phyloP scores from a whole-genome alignment of 176 grass and related monocot genomes.

The Poa pratensis region DNA sequence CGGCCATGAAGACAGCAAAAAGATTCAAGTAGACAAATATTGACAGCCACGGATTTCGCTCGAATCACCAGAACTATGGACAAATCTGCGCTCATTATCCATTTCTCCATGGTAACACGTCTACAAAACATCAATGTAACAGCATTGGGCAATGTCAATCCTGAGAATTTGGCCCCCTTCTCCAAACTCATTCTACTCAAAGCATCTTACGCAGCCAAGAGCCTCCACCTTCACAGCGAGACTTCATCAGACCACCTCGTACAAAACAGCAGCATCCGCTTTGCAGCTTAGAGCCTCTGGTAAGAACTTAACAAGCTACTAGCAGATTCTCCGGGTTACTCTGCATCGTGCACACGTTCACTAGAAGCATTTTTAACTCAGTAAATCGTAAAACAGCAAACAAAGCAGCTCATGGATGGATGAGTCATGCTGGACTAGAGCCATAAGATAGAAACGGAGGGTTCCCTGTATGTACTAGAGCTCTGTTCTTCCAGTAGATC shows the following conservation, averaged over 20 bases:
- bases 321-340: background rate
- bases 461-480: background rate
- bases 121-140: background rate
- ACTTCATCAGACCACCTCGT: background rate
- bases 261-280: background rate
- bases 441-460: background rate
- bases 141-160: background rate
- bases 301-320: background rate
- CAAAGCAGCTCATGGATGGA: background rate
- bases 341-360: too few species aligned
- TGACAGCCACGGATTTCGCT: background rate
- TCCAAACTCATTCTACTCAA: background rate
- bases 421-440: background rate
- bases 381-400: too few species aligned
- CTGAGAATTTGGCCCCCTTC: background rate
- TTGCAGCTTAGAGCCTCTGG: background rate
- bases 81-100: background rate
- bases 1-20: background rate
- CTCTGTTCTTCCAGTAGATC: background rate
- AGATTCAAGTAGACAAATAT: background rate
- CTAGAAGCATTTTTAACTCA: too few species aligned
- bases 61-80: background rate
- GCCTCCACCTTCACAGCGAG: background rate
- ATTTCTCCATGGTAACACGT: background rate
- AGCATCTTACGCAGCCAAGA: background rate